Evolutionary conservation across 495 filamentous ascomycete species (phyloP).

Genomic region (Ramalina peruviana): DNA sequence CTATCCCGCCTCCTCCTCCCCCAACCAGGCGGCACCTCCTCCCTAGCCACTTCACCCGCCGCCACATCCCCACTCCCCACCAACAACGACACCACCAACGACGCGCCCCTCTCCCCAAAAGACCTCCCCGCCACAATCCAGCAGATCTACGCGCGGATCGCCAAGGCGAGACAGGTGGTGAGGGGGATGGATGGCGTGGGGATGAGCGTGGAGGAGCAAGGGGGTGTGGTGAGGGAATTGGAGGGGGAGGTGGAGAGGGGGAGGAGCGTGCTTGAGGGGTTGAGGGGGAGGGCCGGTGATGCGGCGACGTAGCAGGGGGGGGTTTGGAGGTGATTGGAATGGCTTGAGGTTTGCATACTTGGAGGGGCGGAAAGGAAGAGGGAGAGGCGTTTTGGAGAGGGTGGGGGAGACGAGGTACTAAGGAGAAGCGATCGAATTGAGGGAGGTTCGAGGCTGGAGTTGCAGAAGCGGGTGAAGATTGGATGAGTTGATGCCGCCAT

Average conservation of each 20-base stretch:
- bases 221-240: slow-evolving; percentile 62
- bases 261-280: slow-evolving; percentile 28
- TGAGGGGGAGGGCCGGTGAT: slow-evolving; percentile 23
- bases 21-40: slow-evolving; percentile 1
- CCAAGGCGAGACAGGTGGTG: slow-evolving; percentile 57
- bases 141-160: slow-evolving; percentile 63
- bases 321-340: no score
- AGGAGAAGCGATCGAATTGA: no score
- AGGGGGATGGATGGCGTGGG: slow-evolving; percentile 59
- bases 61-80: slow-evolving; percentile 12
- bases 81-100: slow-evolving; percentile 11
- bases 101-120: slow-evolving; percentile 50
- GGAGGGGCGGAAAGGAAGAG: no score
- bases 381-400: no score
- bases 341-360: no score
- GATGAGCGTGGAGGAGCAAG: slow-evolving; percentile 61
- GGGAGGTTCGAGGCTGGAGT: no score
- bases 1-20: slow-evolving; percentile 12
- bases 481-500: no score
- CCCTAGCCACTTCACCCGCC: slow-evolving; percentile 9
- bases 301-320: not conserved
- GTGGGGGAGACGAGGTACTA: no score
- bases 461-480: no score
- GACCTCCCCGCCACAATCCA: slow-evolving; percentile 62
- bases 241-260: slow-evolving; percentile 50